Base-by-base conservation (phyloP, 1,139 yeast species). In the Saccharomycopsis phalli region DNA sequence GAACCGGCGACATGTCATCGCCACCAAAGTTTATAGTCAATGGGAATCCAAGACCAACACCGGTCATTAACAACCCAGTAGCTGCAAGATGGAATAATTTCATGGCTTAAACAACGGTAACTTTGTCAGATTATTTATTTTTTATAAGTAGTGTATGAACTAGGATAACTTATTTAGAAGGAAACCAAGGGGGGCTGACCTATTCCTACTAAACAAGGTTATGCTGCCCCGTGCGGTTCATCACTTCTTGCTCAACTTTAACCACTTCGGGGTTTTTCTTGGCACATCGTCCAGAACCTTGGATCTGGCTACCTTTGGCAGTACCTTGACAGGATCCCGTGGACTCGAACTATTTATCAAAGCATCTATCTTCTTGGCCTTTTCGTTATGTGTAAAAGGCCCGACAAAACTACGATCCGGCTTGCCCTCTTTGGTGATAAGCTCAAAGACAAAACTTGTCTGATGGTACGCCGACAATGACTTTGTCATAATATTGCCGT, bases 221-320 rank as follows among this genome's bases (percentile, higher is more conserved):
- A 20, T 18, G 10, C 28, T n/a, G 29, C 18, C 16, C 17, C 29
- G 5, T 5, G 14, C 8, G 29, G 5, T 8, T 6, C 14, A 6
- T 30, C 33, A 30, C 21, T 41, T 44, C 33, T 44, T 41, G 4
- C 31, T 31, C 31, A 44, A 34, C 25, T 44, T 44, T n/a, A 44
- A 23, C 47, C 47, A 44, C 19, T 41, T 44, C 7, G 47, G 47
- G 21, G 38, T 34, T 20, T 41, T 41, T 17, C 34, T 43, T 6
- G 29, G 29, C 5, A 4, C 13, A n/a, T 26, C 29, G 14, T 5
- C 14, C n/a, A n/a, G n/a, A n/a, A n/a, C n/a, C n/a, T n/a, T n/a
- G 4, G 29, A 11, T 26, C n/a, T 26, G 13, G 29, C 14, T 7
- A 4, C 5, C 13, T 26, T 26, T 22, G 25, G 25, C 6, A 22